These are phyloP conservation scores for Hippophae tibetana DNA, from an alignment of 306 rosid species.

Conservation along the genomic window DNA sequence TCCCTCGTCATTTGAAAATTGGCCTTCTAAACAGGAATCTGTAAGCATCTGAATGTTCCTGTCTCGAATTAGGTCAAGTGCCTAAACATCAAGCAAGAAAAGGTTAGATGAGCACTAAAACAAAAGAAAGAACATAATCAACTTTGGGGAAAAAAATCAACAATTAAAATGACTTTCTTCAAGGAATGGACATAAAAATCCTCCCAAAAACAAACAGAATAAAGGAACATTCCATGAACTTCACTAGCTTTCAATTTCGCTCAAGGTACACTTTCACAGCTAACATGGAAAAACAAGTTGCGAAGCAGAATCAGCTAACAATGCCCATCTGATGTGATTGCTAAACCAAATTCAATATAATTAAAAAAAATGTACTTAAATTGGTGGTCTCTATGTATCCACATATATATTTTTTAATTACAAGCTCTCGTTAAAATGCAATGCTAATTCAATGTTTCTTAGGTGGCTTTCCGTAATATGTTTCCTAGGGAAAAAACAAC, in stretches of 20 bases:
- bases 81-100: conserved; percentile 41
- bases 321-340: no score
- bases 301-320: no score
- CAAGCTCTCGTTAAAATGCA: no score
- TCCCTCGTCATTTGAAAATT: conserved; percentile 83
- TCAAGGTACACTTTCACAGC: no score
- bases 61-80: conserved; percentile 90
- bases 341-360: no score
- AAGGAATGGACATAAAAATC: not conserved
- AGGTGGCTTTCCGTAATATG: no score
- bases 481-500: no score
- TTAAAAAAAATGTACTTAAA: no score
- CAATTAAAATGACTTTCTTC: not conserved
- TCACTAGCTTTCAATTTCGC: not conserved
- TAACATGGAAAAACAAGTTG: no score
- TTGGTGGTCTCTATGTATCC: no score
- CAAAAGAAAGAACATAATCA: conserved; percentile 13
- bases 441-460: no score
- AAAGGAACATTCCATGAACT: not conserved
- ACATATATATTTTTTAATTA: no score
- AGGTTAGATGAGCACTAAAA: conserved; percentile 19
- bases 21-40: conserved; percentile 94
- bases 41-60: conserved; percentile 74
- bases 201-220: not conserved
- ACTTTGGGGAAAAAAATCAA: not conserved